Evolutionary conservation across 2,329 filamentous ascomycete genomes (phyloP).

Genomic region (Pestalotiopsis sp.): DNA sequence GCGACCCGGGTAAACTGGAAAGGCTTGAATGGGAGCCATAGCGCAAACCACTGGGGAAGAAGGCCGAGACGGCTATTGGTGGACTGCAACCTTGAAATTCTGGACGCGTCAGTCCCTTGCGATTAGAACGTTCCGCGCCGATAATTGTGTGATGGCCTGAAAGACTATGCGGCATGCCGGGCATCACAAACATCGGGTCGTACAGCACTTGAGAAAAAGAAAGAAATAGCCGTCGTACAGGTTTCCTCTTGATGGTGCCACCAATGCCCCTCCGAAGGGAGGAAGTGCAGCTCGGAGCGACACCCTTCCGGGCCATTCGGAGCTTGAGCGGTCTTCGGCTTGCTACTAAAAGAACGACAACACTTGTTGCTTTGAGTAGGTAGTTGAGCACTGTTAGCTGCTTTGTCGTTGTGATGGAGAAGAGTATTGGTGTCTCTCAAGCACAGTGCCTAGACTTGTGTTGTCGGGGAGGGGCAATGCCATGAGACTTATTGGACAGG

Average conservation of each 20-base stretch:
- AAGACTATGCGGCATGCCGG: not conserved
- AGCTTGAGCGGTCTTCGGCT: no score
- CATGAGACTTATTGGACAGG: no score
- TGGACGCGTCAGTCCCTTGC: not conserved
- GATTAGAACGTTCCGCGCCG: not conserved
- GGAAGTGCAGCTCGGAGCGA: no score
- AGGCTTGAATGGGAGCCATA: not conserved
- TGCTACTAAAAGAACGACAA: no score
- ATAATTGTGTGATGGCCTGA: not conserved
- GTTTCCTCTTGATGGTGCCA: not conserved
- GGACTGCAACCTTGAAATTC: not conserved
- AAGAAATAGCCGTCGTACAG: not conserved
- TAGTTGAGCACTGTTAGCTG: no score
- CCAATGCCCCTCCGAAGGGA: no score
- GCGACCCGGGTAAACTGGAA: not conserved
- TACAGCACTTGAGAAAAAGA: not conserved
- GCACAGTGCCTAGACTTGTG: no score
- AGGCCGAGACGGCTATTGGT: not conserved
- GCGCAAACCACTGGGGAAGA: not conserved
- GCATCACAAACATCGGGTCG: not conserved
- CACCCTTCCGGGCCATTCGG: no score
- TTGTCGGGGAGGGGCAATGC: no score
- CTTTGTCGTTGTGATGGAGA: no score
- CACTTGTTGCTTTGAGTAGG: no score
- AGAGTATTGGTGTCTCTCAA: no score